phyloP scores from a whole-genome alignment of 164 flowering plant species.

The Piper betle region DNA sequence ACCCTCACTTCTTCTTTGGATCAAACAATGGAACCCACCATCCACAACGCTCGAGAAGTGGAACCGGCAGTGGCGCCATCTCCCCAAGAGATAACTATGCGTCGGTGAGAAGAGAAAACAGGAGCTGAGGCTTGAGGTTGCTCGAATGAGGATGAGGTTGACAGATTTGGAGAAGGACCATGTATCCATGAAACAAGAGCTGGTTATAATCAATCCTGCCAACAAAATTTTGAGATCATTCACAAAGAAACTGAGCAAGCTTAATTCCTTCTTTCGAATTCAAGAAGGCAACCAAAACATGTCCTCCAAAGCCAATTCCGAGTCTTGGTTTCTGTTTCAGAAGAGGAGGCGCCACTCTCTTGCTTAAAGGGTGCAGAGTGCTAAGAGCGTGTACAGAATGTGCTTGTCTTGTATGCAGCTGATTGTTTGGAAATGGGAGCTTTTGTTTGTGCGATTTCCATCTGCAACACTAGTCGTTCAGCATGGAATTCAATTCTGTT shows the following conservation, averaged over 20 bases:
- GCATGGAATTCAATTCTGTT: too few species aligned
- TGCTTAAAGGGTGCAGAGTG: conserved; percentile 17
- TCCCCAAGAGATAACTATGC: conserved; percentile 97
- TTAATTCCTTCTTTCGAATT: conserved; percentile 46
- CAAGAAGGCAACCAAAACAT: conserved; percentile 43
- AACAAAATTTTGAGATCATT: conserved; percentile 65
- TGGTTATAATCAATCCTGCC: conserved; percentile 64
- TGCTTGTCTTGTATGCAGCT: conserved; percentile 12
- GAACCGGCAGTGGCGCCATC: conserved; percentile 87
- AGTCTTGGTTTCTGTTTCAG: conserved; percentile 56
- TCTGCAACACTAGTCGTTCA: too few species aligned
- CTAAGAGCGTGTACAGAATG: conserved; percentile 16
- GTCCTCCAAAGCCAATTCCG: conserved; percentile 38
- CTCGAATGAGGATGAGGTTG: conserved; percentile 96
- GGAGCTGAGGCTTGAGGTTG: conserved; percentile 95
- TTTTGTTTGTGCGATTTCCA: conserved; percentile 23
- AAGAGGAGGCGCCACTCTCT: conserved; percentile 59
- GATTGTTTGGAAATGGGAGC: conserved; percentile 11
- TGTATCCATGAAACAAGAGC: conserved; percentile 87
- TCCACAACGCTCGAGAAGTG: conserved; percentile 71
- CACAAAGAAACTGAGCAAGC: conserved; percentile 51
- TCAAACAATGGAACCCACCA: conserved; percentile 34
- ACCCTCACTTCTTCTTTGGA: conserved; percentile 70
- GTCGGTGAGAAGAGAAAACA: conserved; percentile 88
- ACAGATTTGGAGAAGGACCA: conserved; percentile 94